phyloP scores from a whole-genome alignment of 371 early-diverging fungal genomes.

The Mucor saturninus region DNA sequence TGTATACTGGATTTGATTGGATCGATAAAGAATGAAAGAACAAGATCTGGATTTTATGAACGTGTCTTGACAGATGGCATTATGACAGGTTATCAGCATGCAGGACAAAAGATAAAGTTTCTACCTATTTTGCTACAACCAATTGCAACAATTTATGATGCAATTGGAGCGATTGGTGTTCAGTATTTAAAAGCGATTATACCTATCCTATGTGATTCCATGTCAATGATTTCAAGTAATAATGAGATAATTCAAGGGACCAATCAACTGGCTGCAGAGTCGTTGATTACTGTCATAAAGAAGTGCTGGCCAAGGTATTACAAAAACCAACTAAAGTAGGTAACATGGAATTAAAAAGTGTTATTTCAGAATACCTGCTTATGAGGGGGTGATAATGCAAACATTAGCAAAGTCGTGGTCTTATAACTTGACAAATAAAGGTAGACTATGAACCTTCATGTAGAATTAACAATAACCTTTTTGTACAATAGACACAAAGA shows the following conservation, averaged over 20 bases:
- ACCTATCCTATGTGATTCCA: slow-evolving; percentile 17
- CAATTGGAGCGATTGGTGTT: slow-evolving; percentile 29
- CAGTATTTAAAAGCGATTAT: slow-evolving; percentile 42
- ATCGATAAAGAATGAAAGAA: neutral
- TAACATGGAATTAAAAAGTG: neutral
- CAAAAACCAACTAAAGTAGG: neutral
- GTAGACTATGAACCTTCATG: neutral
- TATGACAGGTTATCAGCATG: slow-evolving; percentile 29
- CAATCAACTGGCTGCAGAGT: slow-evolving; percentile 20
- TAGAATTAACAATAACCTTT: neutral
- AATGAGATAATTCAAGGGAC: slow-evolving; percentile 15
- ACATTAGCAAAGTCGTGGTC: slow-evolving; percentile 37
- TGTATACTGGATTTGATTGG: slow-evolving; percentile 40
- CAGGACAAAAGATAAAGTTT: slow-evolving; percentile 28
- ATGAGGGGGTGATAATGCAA: slow-evolving; percentile 29
- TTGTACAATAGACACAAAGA: slow-evolving; percentile 17
- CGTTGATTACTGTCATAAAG: slow-evolving; percentile 30
- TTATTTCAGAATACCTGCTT: slow-evolving; percentile 26
- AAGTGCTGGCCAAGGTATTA: slow-evolving; percentile 48
- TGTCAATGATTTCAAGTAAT: slow-evolving; percentile 11
- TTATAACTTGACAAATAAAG: slow-evolving; percentile 15
- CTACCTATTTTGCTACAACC: slow-evolving; percentile 26
- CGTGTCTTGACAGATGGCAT: slow-evolving; percentile 41
- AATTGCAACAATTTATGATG: slow-evolving; percentile 27
- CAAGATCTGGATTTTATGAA: slow-evolving; percentile 25